Conservation (phyloP, 2,329 filamentous ascomycete genomes). For the Phyllosticta citrichinensis region DNA sequence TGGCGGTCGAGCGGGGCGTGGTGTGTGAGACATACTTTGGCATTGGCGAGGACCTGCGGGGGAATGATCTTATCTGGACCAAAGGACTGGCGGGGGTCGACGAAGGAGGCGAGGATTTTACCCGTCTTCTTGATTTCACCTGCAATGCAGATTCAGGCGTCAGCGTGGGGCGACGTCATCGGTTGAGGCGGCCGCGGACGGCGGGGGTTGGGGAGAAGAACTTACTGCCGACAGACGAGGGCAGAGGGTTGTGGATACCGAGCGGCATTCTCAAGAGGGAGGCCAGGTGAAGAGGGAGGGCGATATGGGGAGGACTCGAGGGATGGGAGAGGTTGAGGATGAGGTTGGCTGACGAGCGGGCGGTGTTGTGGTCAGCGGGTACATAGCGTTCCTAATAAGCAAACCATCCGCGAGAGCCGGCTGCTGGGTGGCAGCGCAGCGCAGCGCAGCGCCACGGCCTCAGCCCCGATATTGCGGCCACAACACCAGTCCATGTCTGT, state of each 20-base stretch:
- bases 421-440: neutral
- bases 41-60: conserved; percentile 75
- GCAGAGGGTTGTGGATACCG: conserved; percentile 45
- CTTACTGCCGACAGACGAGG: conserved; percentile 43
- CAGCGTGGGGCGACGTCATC: conserved; percentile 22
- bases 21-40: conserved; percentile 55
- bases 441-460: neutral
- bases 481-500: neutral
- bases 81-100: conserved; percentile 87
- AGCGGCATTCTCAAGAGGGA: conserved; percentile 15
- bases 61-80: conserved; percentile 97
- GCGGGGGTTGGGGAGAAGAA: conserved; percentile 12
- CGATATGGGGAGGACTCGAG: neutral
- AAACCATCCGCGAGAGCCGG: neutral
- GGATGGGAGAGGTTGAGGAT: neutral
- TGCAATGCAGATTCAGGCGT: conserved; percentile 32
- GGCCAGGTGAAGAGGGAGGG: neutral
- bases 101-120: conserved; percentile 89
- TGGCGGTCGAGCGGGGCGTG: neutral
- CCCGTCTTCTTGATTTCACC: conserved; percentile 96
- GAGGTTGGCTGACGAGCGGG: neutral
- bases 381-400: neutral
- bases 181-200: conserved; percentile 8
- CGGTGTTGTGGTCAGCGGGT: neutral
- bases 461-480: neutral